Evolutionary conservation across 179 eudicot genomes (phyloP).

Genomic region (Heliamphora pulchella): DNA sequence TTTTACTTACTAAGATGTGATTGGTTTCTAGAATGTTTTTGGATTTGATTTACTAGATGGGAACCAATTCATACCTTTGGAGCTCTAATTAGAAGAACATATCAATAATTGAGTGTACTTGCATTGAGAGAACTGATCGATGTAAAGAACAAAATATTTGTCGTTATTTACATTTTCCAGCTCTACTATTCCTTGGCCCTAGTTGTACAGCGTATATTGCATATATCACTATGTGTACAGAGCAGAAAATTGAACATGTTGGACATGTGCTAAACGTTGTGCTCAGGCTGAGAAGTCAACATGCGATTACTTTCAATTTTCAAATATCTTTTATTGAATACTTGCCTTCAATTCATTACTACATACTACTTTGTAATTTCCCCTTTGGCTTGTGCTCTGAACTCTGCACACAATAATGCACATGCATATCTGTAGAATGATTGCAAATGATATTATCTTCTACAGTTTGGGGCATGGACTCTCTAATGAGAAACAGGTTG

Average conservation of each 20-base stretch:
- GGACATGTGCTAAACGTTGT: not conserved
- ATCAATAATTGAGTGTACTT: not conserved
- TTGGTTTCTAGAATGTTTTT: slow-evolving; percentile 5
- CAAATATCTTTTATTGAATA: not conserved
- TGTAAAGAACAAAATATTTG: not conserved
- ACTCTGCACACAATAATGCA: not conserved
- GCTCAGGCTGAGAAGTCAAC: not conserved
- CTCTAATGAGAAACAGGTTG: not conserved
- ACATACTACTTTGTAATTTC: not conserved
- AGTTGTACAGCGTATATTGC: not conserved
- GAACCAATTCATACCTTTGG: not conserved
- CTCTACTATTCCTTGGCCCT: not conserved
- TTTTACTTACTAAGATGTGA: not conserved
- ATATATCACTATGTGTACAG: not conserved
- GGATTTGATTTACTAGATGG: not conserved
- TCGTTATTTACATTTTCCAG: not conserved
- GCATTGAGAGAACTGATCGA: not conserved
- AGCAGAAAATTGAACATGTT: not conserved
- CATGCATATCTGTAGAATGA: not conserved
- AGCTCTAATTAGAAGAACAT: not conserved
- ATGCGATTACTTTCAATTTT: not conserved
- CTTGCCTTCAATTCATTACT: not conserved
- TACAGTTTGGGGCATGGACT: not conserved
- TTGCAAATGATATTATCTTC: not conserved
- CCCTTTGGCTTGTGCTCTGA: not conserved